phyloP scores from a whole-genome alignment of 352 stramenopile genomes.

The Phytopythium oedochilum region DNA sequence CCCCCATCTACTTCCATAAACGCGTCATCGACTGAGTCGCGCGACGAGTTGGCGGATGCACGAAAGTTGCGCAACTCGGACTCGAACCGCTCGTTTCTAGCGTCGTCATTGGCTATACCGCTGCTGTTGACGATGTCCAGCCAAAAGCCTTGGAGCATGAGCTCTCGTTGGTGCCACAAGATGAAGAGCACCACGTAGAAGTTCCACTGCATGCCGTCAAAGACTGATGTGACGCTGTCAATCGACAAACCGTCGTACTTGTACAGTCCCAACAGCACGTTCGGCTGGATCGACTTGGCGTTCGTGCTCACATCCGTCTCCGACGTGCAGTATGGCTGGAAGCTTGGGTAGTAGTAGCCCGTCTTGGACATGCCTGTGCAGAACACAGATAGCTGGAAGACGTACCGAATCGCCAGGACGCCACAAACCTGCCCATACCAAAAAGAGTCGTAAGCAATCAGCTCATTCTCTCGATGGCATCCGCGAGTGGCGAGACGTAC shows the following conservation, averaged over 20 bases:
- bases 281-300: slow-evolving; percentile 65
- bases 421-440: slow-evolving; percentile 30
- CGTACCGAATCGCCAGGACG: slow-evolving; percentile 57
- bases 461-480: neutral
- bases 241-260: slow-evolving; percentile 80
- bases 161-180: slow-evolving; percentile 76
- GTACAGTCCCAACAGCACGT: slow-evolving; percentile 81
- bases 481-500: slow-evolving; percentile 29
- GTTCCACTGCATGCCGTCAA: slow-evolving; percentile 75
- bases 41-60: slow-evolving; percentile 52
- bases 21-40: slow-evolving; percentile 73
- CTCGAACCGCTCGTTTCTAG: slow-evolving; percentile 31
- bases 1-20: slow-evolving; percentile 40
- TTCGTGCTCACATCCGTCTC: slow-evolving; percentile 26
- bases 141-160: slow-evolving; percentile 78
- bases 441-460: neutral
- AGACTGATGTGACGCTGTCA: slow-evolving; percentile 43
- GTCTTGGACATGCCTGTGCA: slow-evolving; percentile 53
- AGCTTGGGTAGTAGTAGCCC: slow-evolving; percentile 69
- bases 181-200: slow-evolving; percentile 79
- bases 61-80: slow-evolving; percentile 38
- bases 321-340: slow-evolving; percentile 71
- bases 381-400: slow-evolving; percentile 83
- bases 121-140: slow-evolving; percentile 24
- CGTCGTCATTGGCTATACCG: slow-evolving; percentile 8